Percentiles rank a stretch among this genome's conserved stretches.
phyloP scores from a whole-genome alignment of 164 flowering plant species.

The Aristolochia contorta region DNA sequence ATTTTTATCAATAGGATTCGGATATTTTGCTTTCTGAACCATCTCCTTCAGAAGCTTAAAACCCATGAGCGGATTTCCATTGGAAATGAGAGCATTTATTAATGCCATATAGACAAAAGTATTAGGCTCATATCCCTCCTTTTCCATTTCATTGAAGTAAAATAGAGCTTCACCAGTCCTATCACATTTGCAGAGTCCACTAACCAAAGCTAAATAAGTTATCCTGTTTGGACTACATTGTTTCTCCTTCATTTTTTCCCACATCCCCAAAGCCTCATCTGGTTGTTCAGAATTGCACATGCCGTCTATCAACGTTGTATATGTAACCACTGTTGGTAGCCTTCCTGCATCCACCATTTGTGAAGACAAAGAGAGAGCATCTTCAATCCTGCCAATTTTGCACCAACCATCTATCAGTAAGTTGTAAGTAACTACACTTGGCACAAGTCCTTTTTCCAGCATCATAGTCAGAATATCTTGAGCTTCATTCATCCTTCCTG shows the following conservation, averaged over 20 bases:
- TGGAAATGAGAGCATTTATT: slow-evolving; percentile 36
- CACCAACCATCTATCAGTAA: slow-evolving; percentile 69
- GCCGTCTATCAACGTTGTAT: slow-evolving; percentile 71
- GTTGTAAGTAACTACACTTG: slow-evolving; percentile 80
- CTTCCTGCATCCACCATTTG: slow-evolving; percentile 42
- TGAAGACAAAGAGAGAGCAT: slow-evolving; percentile 41
- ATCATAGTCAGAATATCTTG: slow-evolving; percentile 40
- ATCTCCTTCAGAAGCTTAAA: slow-evolving; percentile 42
- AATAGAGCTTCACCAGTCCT: slow-evolving; percentile 33
- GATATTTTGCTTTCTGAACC: slow-evolving; percentile 35
- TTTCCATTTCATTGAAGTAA: slow-evolving; percentile 55
- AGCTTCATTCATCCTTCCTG: slow-evolving; percentile 49
- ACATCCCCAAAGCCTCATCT: slow-evolving; percentile 54
- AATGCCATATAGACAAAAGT: slow-evolving; percentile 43
- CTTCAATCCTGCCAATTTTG: slow-evolving; percentile 47
- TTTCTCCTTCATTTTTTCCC: slow-evolving; percentile 54
- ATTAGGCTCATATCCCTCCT: slow-evolving; percentile 47
- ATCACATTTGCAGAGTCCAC: slow-evolving; percentile 76
- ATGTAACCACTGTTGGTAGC: slow-evolving; percentile 62
- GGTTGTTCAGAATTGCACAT: slow-evolving; percentile 58
- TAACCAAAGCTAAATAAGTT: slow-evolving; percentile 57
- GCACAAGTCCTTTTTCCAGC: slow-evolving; percentile 49
- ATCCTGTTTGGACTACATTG: slow-evolving; percentile 62
- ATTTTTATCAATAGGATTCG: slow-evolving; percentile 37
- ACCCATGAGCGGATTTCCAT: slow-evolving; percentile 25